Evolutionary conservation across 202 grass and related monocot genomes (phyloP).

Genomic region (Zoysia matrella): DNA sequence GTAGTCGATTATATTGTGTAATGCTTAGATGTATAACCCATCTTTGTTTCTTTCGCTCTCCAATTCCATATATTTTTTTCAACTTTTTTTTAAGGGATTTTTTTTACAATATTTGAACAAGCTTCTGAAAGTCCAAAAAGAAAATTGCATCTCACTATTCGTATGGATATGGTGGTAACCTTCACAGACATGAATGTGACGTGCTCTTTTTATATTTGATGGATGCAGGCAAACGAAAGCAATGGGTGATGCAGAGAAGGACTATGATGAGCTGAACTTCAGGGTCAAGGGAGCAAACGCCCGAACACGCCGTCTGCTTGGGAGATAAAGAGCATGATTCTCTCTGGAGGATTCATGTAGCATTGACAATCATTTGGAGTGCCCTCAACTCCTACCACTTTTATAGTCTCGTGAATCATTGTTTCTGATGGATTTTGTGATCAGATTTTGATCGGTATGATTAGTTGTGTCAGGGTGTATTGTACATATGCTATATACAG

Average conservation of each 20-base stretch:
- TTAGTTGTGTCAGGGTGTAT: constrained; percentile 16
- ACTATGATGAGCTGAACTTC: constrained; percentile 68
- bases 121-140: background rate
- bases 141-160: background rate
- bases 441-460: constrained; percentile 19
- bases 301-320: constrained; percentile 59
- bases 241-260: constrained; percentile 60
- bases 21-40: background rate
- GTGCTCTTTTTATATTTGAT: constrained; percentile 21
- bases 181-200: background rate
- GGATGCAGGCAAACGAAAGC: constrained; percentile 64
- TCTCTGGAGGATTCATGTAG: constrained; percentile 2
- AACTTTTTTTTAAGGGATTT: background rate
- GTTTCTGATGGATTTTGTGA: constrained; percentile 8
- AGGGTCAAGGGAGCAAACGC: constrained; percentile 69
- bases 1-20: background rate
- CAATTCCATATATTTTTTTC: background rate
- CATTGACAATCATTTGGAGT: background rate
- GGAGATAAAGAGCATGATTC: constrained; percentile 43
- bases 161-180: too few species aligned
- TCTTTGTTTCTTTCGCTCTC: background rate
- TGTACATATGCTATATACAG: constrained; percentile 23
- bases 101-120: background rate
- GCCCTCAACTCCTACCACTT: background rate
- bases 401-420: background rate